Conservation (phyloP, 441 rosid species). For the Kokia cookei region DNA sequence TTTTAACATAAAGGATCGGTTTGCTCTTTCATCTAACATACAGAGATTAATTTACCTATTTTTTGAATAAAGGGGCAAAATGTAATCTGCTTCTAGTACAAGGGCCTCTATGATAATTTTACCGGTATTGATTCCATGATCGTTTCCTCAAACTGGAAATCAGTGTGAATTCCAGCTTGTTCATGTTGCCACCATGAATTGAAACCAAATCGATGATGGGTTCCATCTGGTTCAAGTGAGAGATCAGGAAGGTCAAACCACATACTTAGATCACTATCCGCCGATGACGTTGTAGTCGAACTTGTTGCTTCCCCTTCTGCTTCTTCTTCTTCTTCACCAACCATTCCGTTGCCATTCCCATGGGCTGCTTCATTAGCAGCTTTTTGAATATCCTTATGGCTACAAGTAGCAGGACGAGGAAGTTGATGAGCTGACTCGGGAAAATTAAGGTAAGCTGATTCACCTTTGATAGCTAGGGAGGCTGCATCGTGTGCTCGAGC, state of each 20-base stretch:
- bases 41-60: too few species aligned
- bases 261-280: not conserved
- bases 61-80: too few species aligned
- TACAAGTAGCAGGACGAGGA: conserved; percentile 11
- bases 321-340: not conserved
- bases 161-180: conserved; percentile 1
- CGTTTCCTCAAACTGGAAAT: not conserved
- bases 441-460: conserved; percentile 16
- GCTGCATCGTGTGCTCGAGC: conserved; percentile 25
- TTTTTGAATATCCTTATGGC: conserved; percentile 9
- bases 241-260: conserved; percentile 25
- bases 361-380: conserved; percentile 18
- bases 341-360: not conserved
- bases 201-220: not conserved
- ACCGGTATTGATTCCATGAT: not conserved
- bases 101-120: too few species aligned
- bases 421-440: conserved; percentile 13
- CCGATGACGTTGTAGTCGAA: not conserved
- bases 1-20: too few species aligned
- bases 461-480: conserved; percentile 15
- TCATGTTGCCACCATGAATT: conserved; percentile 5
- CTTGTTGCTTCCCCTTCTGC: not conserved
- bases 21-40: too few species aligned
- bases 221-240: not conserved
- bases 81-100: too few species aligned